These are phyloP conservation scores for Tremellales sp. DNA, from an alignment of 1,284 basidiomycete species.

Conservation along the genomic window DNA sequence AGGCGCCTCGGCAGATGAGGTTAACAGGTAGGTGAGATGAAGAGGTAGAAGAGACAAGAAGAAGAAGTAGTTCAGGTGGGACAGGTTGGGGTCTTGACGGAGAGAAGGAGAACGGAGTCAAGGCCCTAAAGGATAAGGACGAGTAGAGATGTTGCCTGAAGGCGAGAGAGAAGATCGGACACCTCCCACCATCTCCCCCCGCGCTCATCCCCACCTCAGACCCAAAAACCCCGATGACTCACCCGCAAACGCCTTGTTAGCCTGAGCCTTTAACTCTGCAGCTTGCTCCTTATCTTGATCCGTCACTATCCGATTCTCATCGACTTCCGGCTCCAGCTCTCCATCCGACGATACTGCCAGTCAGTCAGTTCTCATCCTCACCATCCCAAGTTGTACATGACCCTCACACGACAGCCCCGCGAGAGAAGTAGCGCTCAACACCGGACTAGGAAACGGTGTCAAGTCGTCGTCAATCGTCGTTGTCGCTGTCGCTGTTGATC, in stretches of 20 bases:
- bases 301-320: slow-evolving; percentile 52
- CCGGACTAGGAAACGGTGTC: slow-evolving; percentile 44
- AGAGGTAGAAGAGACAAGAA: too few relatives aligned
- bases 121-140: too few relatives aligned
- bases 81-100: too few relatives aligned
- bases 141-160: too few relatives aligned
- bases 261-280: slow-evolving; percentile 67
- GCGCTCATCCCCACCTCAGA: too few relatives aligned
- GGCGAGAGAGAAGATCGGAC: too few relatives aligned
- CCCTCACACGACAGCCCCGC: slow-evolving; percentile 38
- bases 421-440: slow-evolving; percentile 31
- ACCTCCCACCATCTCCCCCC: too few relatives aligned
- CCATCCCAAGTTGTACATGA: background rate
- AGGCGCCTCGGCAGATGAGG: too few relatives aligned
- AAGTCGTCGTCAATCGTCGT: slow-evolving; percentile 33
- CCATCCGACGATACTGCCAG: slow-evolving; percentile 42
- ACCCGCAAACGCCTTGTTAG: slow-evolving; percentile 82
- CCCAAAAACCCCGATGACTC: slow-evolving; percentile 38
- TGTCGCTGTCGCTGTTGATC: too few relatives aligned
- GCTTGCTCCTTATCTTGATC: slow-evolving; percentile 67
- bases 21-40: too few relatives aligned
- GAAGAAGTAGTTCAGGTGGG: too few relatives aligned
- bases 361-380: background rate
- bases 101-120: too few relatives aligned
- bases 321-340: slow-evolving; percentile 42